Evolutionary conservation across 805 yeast species (phyloP).

Genomic region (Lachancea nothofagi): DNA sequence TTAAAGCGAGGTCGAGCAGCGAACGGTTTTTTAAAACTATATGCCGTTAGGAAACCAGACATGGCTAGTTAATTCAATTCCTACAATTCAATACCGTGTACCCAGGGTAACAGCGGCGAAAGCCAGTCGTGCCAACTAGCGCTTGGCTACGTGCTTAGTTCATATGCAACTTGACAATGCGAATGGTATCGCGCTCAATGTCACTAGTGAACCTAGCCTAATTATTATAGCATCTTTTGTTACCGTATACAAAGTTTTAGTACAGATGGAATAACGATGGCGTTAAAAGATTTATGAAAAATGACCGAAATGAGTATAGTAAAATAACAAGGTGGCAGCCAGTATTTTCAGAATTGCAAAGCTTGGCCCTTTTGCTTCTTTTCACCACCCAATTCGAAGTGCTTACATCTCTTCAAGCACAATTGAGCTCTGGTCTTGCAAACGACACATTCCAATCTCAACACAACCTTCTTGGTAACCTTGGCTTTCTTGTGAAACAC

Average conservation of each 20-base stretch:
- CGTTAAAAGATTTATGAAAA: too few relatives aligned
- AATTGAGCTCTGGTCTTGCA: constrained; percentile 99
- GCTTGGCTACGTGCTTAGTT: too few relatives aligned
- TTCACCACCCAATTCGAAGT: constrained; percentile 99
- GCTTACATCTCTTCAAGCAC: constrained; percentile 99
- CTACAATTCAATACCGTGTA: too few relatives aligned
- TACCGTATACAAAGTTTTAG: constrained; percentile 6
- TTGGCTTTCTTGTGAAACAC: constrained; percentile 99
- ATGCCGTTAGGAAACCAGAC: too few relatives aligned
- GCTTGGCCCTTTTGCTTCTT: constrained; percentile 99
- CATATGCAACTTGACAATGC: too few relatives aligned
- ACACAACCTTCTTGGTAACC: constrained; percentile 99
- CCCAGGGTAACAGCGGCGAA: constrained; percentile 2
- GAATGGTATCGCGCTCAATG: too few relatives aligned
- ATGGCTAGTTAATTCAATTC: too few relatives aligned
- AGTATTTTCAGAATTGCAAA: constrained; percentile 81
- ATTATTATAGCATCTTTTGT: constrained; percentile 10
- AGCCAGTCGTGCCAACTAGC: too few relatives aligned
- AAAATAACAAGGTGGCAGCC: constrained; percentile 9
- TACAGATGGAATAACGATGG: constrained; percentile 14
- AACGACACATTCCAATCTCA: constrained; percentile 96
- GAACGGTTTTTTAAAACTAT: too few relatives aligned
- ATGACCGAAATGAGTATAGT: constrained; percentile 4
- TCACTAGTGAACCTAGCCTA: too few relatives aligned
- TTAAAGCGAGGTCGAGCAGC: neutral